Conservation (phyloP, 306 rosid species). For the Lagenaria siceraria region DNA sequence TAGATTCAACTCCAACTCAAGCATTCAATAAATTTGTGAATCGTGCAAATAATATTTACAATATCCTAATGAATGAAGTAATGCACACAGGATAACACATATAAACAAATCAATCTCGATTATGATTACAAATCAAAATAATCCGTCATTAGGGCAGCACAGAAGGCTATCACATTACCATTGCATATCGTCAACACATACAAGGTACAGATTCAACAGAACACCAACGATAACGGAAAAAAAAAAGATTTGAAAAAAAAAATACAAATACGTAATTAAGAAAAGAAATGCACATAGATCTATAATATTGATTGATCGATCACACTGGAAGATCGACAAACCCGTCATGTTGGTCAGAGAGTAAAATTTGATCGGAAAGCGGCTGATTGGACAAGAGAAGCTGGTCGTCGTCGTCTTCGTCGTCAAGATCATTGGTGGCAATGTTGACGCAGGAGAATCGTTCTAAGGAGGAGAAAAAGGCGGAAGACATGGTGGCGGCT, state of each 20-base stretch:
- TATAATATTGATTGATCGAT: neutral
- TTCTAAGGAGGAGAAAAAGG: conserved; percentile 6
- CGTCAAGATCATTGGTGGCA: neutral
- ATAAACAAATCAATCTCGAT: neutral
- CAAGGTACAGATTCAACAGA: neutral
- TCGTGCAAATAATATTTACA: neutral
- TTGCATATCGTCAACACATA: neutral
- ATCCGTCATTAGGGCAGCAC: neutral
- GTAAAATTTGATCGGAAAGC: neutral
- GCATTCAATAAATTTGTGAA: neutral
- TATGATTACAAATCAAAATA: neutral
- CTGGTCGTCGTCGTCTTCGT: neutral
- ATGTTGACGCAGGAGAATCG: neutral
- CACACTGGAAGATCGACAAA: conserved; percentile 6
- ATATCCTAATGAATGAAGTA: neutral
- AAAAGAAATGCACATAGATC: neutral
- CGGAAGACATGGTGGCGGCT: conserved; percentile 4
- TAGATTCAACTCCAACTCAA: neutral
- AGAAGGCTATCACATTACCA: neutral
- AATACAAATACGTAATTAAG: neutral
- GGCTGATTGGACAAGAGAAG: neutral
- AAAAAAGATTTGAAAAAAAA: neutral
- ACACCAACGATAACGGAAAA: neutral
- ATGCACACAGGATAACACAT: neutral
- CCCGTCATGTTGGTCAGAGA: neutral